Conservation (phyloP, 2,329 filamentous ascomycete genomes). For the Canariomyces notabilis region DNA sequence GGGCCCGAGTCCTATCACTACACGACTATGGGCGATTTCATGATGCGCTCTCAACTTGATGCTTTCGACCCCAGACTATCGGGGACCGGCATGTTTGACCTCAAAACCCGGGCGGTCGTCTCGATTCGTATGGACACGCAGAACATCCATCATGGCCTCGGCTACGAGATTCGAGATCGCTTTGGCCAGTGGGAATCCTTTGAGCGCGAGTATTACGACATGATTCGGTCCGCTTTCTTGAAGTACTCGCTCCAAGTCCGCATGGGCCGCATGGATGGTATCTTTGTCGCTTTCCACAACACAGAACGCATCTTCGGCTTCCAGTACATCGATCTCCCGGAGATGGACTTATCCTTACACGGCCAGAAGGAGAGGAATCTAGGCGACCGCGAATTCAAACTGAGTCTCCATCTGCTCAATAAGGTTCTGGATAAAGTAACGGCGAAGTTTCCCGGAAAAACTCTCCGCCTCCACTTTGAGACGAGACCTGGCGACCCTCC, state of each 20-base stretch:
- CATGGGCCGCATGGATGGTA: constrained; percentile 97
- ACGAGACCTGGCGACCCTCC: constrained; percentile 56
- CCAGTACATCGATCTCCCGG: constrained; percentile 80
- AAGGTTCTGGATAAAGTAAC: constrained; percentile 72
- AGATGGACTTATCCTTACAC: constrained; percentile 90
- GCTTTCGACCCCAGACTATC: constrained; percentile 81
- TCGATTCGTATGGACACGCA: constrained; percentile 82
- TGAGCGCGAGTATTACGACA: constrained; percentile 93
- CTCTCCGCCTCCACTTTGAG: constrained; percentile 77
- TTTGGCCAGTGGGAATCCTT: constrained; percentile 84
- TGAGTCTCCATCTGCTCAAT: constrained; percentile 75
- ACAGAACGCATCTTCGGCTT: constrained; percentile 94
- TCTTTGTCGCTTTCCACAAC: constrained; percentile 96
- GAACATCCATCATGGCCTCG: constrained; percentile 67
- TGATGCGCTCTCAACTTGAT: constrained; percentile 94
- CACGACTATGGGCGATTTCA: constrained; percentile 76
- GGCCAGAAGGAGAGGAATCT: constrained; percentile 60
- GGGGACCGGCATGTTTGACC: constrained; percentile 88
- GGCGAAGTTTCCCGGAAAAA: constrained; percentile 66
- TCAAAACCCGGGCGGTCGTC: constrained; percentile 91
- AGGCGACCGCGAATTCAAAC: constrained; percentile 80
- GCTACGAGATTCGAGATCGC: constrained; percentile 77
- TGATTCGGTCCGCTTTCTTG: constrained; percentile 89
- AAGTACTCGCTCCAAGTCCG: constrained; percentile 97
- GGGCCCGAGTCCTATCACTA: constrained; percentile 81